Base-by-base conservation (phyloP, 352 stramenopile species). In the Phytophthora constricta region DNA sequence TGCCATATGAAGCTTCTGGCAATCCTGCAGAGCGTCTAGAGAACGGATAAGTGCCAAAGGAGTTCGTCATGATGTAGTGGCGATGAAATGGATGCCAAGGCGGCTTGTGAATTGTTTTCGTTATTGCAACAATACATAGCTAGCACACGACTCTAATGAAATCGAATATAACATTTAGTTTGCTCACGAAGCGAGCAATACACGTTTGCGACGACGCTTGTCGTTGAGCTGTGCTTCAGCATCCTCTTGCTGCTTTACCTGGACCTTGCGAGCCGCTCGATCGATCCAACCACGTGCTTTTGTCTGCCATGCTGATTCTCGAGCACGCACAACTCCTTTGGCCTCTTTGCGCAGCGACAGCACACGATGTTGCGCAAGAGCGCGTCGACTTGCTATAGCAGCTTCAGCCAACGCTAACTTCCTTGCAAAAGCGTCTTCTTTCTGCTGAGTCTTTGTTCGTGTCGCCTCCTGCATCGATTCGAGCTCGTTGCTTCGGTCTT, bases 241-340 rank as follows among this genome's bases (percentile, higher is more conserved):
- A 65, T 98, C 91, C 68, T 98, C 90, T 58, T 93, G 80, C 72
- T 95, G 83, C 69, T 98, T 98, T 31, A 97, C 79, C 7, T 93
- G 74, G 62, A 98, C 83, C 70, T 98, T 98, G 28, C 90, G 82
- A 8, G 71, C 83, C 5, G 91, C 92, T 17, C 87, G 90, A 28
- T 96, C 87, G 53, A 98, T 83, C 88, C 92, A 98, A 16, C 80
- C 87, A 11, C 69, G 69, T 1, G 86, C 81, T 19, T 84, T 79
- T 47, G 77, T 68, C 66, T 97, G 93, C 90, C 93, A 98, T 16
- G 77, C 79, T 10, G 70, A 92, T 58, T 98, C 93, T 23, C 82
- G 74, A 41, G 57, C 59, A 17, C 83, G 83, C 25, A 96, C 70
- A 67, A 80, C 82, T 13, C 86, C 84, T 70, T 85, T 85, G 2